phyloP scores from a whole-genome alignment of 2,329 filamentous ascomycete species.

The Verticillium klebahnii region DNA sequence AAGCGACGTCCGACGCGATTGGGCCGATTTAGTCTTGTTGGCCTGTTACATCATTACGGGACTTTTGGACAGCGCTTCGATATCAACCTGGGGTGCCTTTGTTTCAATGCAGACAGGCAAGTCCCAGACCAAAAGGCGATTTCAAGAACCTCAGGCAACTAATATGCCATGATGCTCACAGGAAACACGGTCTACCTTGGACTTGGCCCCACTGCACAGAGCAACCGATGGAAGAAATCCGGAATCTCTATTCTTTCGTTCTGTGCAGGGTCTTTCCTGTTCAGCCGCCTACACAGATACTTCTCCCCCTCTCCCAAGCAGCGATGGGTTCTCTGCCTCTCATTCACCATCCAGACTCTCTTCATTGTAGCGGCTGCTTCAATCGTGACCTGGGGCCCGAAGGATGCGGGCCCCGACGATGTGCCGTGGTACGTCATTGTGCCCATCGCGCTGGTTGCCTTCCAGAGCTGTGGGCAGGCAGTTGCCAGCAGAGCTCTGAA shows the following conservation, averaged over 20 bases:
- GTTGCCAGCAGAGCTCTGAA: constrained; percentile 66
- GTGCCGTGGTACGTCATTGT: constrained; percentile 57
- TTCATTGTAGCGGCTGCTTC: constrained; percentile 47
- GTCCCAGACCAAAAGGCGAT: background rate
- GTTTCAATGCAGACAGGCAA: constrained; percentile 76
- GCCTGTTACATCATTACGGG: constrained; percentile 74
- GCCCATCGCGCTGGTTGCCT: constrained; percentile 65
- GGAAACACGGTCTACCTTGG: constrained; percentile 74
- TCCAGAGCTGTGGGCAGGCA: constrained; percentile 75
- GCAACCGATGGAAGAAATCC: constrained; percentile 66
- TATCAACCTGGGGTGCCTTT: constrained; percentile 74
- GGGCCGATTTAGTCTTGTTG: constrained; percentile 65
- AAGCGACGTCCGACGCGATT: constrained; percentile 45
- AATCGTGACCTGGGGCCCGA: constrained; percentile 30
- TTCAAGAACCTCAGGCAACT: background rate
- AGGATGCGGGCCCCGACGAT: constrained; percentile 31
- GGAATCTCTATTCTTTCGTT: constrained; percentile 65
- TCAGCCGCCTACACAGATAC: constrained; percentile 62
- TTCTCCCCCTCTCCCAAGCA: constrained; percentile 49
- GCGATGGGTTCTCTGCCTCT: constrained; percentile 60
- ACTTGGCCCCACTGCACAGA: constrained; percentile 58
- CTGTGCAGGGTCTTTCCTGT: constrained; percentile 67
- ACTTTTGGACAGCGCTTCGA: constrained; percentile 69
- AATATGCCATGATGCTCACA: background rate
- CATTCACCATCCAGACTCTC: constrained; percentile 48